Percentiles rank a stretch among this genome's conserved stretches.
phyloP scores from a whole-genome alignment of 202 grass and related monocot genomes.

The Setaria italica region DNA sequence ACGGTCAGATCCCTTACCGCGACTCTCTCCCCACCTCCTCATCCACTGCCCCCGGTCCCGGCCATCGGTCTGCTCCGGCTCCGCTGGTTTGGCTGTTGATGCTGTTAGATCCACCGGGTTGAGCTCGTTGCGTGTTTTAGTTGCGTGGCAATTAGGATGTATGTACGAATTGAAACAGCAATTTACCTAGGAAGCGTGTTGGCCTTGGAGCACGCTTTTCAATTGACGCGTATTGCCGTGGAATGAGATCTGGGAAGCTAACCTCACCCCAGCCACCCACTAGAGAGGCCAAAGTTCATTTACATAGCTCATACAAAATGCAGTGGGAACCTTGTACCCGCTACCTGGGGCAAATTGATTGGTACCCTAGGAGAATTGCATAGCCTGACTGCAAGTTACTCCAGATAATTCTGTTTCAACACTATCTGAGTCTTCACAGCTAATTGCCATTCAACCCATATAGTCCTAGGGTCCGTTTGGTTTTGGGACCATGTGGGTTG shows the following conservation, averaged over 20 bases:
- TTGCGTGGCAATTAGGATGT: conserved; percentile 8
- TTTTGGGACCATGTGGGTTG: too few relatives aligned
- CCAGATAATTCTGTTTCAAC: conserved; percentile 5
- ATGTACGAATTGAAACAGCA: neutral
- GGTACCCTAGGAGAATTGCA: conserved; percentile 17
- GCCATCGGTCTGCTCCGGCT: neutral
- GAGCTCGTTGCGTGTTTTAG: conserved; percentile 29
- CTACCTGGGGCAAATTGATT: conserved; percentile 21
- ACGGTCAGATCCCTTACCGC: conserved; percentile 72
- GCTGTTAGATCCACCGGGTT: conserved; percentile 44
- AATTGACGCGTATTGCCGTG: conserved; percentile 6
- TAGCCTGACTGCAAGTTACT: conserved; percentile 33
- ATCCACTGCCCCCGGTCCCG: neutral
- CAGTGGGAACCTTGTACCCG: conserved; percentile 3
- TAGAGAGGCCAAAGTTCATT: neutral
- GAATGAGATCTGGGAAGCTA: conserved; percentile 17
- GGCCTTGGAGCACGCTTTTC: conserved; percentile 24
- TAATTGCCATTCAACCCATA: neutral
- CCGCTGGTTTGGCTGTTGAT: neutral
- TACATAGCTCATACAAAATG: conserved; percentile 4
- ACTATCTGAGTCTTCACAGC: neutral
- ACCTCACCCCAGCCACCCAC: neutral
- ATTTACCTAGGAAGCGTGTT: neutral
- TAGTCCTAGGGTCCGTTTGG: neutral
- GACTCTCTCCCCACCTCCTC: conserved; percentile 1